These are phyloP conservation scores for Hymenoscyphus fructigenus DNA, from an alignment of 2,329 filamentous ascomycete species.

Conservation along the genomic window DNA sequence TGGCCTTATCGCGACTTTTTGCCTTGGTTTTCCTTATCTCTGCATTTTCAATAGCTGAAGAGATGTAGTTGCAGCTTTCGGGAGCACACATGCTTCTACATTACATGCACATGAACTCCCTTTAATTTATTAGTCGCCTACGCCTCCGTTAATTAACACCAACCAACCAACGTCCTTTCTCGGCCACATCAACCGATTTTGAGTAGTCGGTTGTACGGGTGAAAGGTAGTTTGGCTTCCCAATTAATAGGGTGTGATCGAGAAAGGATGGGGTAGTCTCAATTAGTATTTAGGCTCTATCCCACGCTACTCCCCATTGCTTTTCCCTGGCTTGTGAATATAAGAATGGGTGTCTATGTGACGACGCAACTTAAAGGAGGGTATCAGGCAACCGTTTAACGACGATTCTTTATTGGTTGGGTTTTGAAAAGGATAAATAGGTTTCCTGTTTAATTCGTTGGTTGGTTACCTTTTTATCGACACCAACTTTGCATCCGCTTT, in stretches of 20 bases:
- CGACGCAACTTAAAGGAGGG: neutral
- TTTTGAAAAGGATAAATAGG: neutral
- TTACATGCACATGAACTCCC: slow-evolving; percentile 2
- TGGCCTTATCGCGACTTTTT: neutral
- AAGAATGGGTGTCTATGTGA: neutral
- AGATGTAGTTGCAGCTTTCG: neutral
- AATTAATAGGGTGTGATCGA: neutral
- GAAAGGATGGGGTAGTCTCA: neutral
- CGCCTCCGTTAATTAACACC: neutral
- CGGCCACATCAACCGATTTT: slow-evolving; percentile 2
- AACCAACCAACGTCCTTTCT: neutral
- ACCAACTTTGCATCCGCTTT: neutral
- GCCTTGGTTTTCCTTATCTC: neutral
- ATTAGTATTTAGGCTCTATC: slow-evolving; percentile 11
- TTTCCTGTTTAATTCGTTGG: neutral
- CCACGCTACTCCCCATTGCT: neutral
- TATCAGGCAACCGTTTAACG: neutral
- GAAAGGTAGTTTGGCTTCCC: neutral
- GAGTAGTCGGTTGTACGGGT: slow-evolving; percentile 2
- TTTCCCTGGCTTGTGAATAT: neutral
- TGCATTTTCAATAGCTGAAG: neutral
- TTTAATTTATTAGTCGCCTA: neutral
- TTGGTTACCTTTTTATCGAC: too few relatives aligned
- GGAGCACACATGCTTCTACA: neutral
- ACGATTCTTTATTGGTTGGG: neutral